Evolutionary conservation across 179 eudicot genomes (phyloP).

Genomic region (Gypsophila paniculata): DNA sequence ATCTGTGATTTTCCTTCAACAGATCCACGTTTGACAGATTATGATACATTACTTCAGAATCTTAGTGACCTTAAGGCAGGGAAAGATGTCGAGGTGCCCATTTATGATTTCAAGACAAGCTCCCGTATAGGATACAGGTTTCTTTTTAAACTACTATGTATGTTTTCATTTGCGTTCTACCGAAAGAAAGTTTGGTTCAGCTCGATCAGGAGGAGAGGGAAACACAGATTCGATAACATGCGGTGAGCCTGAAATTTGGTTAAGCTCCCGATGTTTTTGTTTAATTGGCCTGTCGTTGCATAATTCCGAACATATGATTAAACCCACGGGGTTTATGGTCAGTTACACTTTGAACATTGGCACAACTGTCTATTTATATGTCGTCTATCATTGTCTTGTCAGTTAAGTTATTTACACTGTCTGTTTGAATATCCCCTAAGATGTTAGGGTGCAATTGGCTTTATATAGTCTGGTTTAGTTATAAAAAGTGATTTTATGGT

Average conservation of each 20-base stretch:
- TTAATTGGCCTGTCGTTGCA: background rate
- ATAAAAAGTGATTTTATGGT: background rate
- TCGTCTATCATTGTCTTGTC: background rate
- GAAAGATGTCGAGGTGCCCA: slow-evolving; percentile 70
- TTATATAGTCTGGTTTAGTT: too few species aligned
- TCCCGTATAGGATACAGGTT: slow-evolving; percentile 85
- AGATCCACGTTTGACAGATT: slow-evolving; percentile 96
- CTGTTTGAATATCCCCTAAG: too few species aligned
- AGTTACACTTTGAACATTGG: background rate
- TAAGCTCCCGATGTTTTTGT: background rate
- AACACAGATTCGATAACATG: background rate
- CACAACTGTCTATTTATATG: background rate
- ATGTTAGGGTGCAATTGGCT: too few species aligned
- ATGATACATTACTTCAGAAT: slow-evolving; percentile 82
- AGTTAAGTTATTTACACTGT: too few species aligned
- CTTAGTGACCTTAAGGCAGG: slow-evolving; percentile 68
- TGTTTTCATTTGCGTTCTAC: too few species aligned
- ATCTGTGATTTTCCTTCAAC: slow-evolving; percentile 31
- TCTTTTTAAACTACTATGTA: background rate
- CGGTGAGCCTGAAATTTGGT: background rate
- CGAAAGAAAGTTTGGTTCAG: too few species aligned
- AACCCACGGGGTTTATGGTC: background rate
- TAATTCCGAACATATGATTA: background rate
- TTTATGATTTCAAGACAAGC: slow-evolving; percentile 89
- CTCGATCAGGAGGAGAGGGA: too few species aligned